Percentiles rank a stretch among this genome's conserved stretches.
These are phyloP conservation scores for Scopulariopsis brevicaulis DNA, from an alignment of 2,329 filamentous ascomycete genomes.

Conservation along the genomic window DNA sequence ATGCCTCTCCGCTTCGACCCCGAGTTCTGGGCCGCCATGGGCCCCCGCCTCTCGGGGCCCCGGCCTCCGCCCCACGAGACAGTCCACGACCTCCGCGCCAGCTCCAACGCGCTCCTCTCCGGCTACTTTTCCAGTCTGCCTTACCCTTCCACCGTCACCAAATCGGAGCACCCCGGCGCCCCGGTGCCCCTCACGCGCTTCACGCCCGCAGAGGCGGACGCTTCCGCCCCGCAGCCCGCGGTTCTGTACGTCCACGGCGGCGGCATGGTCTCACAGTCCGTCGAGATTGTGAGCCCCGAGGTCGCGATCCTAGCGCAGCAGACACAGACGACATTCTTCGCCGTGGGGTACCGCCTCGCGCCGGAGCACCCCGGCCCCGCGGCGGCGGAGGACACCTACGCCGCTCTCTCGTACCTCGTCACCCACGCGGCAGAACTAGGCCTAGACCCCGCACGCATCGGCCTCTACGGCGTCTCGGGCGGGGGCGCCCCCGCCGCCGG, in stretches of 20 bases:
- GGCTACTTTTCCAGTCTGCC: neutral
- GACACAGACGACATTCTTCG: slow-evolving; percentile 20
- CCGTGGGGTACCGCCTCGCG: slow-evolving; percentile 28
- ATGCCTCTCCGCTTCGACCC: slow-evolving; percentile 3
- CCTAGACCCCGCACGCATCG: slow-evolving; percentile 10
- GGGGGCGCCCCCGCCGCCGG: slow-evolving; percentile 12
- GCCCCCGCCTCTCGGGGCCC: neutral
- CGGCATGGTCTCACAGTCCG: slow-evolving; percentile 21
- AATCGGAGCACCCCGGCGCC: slow-evolving; percentile 7
- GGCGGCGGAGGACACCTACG: slow-evolving; percentile 23
- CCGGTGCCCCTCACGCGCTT: slow-evolving; percentile 10
- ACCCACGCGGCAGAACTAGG: slow-evolving; percentile 11
- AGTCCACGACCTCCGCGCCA: neutral
- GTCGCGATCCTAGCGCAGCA: slow-evolving; percentile 15
- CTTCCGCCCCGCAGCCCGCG: slow-evolving; percentile 11
- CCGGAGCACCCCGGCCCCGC: slow-evolving; percentile 26
- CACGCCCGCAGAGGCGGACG: neutral
- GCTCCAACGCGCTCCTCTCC: neutral
- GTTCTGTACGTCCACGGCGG: slow-evolving; percentile 28
- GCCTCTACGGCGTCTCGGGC: slow-evolving; percentile 12
- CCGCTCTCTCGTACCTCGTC: slow-evolving; percentile 13
- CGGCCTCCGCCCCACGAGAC: neutral
- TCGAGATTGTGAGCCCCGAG: slow-evolving; percentile 13
- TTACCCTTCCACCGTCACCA: slow-evolving; percentile 4
- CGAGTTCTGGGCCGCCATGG: slow-evolving; percentile 2